Conservation (phyloP, 805 yeast genomes). For the Metschnikowia dekortorum region DNA sequence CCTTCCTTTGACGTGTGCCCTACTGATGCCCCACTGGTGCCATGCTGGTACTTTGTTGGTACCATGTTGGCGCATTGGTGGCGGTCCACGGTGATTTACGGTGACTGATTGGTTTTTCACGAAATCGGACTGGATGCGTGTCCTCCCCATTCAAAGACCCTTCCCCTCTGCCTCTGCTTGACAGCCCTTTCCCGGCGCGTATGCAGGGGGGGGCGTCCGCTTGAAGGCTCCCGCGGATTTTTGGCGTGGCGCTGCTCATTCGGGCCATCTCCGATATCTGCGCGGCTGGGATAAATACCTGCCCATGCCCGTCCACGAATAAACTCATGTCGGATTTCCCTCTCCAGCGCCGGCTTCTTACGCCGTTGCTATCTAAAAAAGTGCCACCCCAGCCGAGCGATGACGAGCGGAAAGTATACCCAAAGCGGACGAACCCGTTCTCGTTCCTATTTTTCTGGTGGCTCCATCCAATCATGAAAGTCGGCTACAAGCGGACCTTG, state of each 20-base stretch:
- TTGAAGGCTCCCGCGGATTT: background rate
- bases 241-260: slow-evolving; percentile 1
- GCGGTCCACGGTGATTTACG: too few relatives aligned
- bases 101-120: too few relatives aligned
- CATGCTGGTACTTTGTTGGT: too few relatives aligned
- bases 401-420: slow-evolving; percentile 47
- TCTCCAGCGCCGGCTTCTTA: slow-evolving; percentile 31
- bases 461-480: slow-evolving; percentile 57
- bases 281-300: slow-evolving; percentile 5
- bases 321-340: slow-evolving; percentile 10
- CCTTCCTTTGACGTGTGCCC: too few relatives aligned
- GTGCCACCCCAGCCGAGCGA: slow-evolving; percentile 50
- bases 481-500: slow-evolving; percentile 71
- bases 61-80: too few relatives aligned
- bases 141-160: background rate
- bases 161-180: background rate
- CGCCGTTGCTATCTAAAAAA: slow-evolving; percentile 30
- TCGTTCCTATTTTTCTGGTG: slow-evolving; percentile 57
- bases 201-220: background rate
- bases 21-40: too few relatives aligned
- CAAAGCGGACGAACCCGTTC: slow-evolving; percentile 37
- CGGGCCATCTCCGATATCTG: slow-evolving; percentile 10
- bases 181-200: background rate
- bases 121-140: too few relatives aligned
- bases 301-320: background rate